Conservation (phyloP, 2,329 filamentous ascomycete species). For the Calonectria multiphialidica region DNA sequence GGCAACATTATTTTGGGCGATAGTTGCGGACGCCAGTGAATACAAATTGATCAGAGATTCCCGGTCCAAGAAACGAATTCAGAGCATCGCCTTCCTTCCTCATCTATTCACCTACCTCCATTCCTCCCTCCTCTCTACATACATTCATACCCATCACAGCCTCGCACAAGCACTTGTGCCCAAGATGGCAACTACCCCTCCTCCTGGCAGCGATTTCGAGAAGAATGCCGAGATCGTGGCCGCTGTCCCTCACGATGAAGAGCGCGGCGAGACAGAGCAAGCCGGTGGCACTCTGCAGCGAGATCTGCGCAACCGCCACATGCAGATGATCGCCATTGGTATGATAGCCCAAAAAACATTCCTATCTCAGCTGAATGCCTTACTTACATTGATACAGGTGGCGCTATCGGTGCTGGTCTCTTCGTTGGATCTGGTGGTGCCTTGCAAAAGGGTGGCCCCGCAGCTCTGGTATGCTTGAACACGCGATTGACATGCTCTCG, state of each 20-base stretch:
- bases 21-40: neutral
- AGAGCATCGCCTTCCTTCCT: neutral
- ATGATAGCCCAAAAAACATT: conserved; percentile 77
- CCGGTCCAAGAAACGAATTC: neutral
- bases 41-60: neutral
- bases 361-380: neutral
- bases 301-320: conserved; percentile 81
- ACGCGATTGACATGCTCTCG: neutral
- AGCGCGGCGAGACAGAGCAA: neutral
- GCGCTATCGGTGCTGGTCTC: conserved; percentile 70
- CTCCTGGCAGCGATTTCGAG: neutral
- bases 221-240: neutral
- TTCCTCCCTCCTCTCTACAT: neutral
- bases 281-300: conserved; percentile 45
- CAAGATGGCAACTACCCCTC: neutral
- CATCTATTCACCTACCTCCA: neutral
- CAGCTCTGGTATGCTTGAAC: conserved; percentile 34
- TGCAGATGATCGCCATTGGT: conserved; percentile 97
- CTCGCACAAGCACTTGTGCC: too few species aligned
- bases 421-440: conserved; percentile 69
- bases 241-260: neutral
- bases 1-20: neutral
- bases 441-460: conserved; percentile 60
- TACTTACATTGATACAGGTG: conserved; percentile 51
- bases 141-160: neutral